Conservation (phyloP, 2,329 filamentous ascomycete species). For the Fusarium bulbicola region DNA sequence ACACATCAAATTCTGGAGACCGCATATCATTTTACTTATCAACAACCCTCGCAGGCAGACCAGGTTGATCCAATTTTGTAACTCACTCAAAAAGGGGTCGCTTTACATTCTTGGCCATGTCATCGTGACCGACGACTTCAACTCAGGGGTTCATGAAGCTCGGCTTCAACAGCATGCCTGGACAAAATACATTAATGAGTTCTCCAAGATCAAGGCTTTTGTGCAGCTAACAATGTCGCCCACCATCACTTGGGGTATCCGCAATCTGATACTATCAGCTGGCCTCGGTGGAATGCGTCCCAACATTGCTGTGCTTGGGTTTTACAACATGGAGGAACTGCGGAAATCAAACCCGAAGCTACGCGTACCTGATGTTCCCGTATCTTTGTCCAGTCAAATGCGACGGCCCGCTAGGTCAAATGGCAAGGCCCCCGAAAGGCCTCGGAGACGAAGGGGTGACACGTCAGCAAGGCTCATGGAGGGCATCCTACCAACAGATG, state of each 20-base stretch:
- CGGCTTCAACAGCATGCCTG: constrained; percentile 82
- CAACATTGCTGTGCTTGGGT: constrained; percentile 84
- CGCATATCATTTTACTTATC: constrained; percentile 84
- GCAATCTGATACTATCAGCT: constrained; percentile 83
- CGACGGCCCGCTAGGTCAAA: constrained; percentile 44
- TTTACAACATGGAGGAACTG: constrained; percentile 82
- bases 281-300: constrained; percentile 89
- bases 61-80: constrained; percentile 88
- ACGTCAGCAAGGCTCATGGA: constrained; percentile 65
- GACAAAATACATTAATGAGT: constrained; percentile 85
- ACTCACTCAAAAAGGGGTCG: constrained; percentile 87
- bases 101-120: constrained; percentile 89
- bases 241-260: constrained; percentile 82
- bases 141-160: constrained; percentile 79
- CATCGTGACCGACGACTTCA: constrained; percentile 86
- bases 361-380: constrained; percentile 62
- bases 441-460: constrained; percentile 58
- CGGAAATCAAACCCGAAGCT: constrained; percentile 66
- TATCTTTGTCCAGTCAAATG: constrained; percentile 49
- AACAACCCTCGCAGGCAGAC: constrained; percentile 85
- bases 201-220: constrained; percentile 87
- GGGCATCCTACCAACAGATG: constrained; percentile 72
- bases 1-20: constrained; percentile 93
- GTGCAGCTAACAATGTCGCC: constrained; percentile 88
- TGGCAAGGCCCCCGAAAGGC: constrained; percentile 47